These are phyloP conservation scores for Backusella mclennaniae DNA, from an alignment of 192 early-diverging fungal species.

Conservation along the genomic window DNA sequence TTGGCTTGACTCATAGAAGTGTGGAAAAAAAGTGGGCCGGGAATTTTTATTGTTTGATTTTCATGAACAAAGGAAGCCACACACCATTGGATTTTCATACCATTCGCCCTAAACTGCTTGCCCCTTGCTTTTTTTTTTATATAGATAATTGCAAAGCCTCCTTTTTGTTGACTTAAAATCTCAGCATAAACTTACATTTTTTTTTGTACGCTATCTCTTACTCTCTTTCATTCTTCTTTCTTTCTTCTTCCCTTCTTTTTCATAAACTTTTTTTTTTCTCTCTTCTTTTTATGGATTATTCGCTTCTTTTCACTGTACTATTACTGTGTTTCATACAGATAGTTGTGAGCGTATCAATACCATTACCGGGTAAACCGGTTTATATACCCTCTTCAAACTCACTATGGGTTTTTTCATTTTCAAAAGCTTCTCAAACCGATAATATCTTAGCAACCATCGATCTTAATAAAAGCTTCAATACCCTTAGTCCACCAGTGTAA, in stretches of 20 bases:
- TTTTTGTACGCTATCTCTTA: neutral
- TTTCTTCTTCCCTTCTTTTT: neutral
- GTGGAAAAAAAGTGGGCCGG: neutral
- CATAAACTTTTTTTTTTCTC: neutral
- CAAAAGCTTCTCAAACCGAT: neutral
- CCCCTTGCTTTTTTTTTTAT: neutral
- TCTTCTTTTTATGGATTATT: neutral
- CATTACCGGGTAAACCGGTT: slow-evolving; percentile 4
- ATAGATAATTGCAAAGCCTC: neutral
- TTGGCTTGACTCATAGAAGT: slow-evolving; percentile 8
- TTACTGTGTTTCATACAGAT: neutral
- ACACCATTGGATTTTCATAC: neutral
- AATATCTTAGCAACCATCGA: slow-evolving; percentile 2
- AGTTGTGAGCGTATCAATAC: neutral
- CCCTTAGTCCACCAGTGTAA: slow-evolving; percentile 8
- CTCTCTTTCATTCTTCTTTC: neutral
- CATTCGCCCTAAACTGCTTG: neutral
- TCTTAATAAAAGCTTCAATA: slow-evolving; percentile 6
- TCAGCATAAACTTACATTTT: neutral
- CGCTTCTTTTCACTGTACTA: neutral
- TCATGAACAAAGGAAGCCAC: neutral
- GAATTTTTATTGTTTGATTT: neutral
- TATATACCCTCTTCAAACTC: slow-evolving; percentile 1
- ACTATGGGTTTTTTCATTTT: slow-evolving; percentile 13
- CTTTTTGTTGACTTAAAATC: slow-evolving; percentile 4